Conservation (phyloP, 257 asterid species). For the Linderniella brevidens region DNA sequence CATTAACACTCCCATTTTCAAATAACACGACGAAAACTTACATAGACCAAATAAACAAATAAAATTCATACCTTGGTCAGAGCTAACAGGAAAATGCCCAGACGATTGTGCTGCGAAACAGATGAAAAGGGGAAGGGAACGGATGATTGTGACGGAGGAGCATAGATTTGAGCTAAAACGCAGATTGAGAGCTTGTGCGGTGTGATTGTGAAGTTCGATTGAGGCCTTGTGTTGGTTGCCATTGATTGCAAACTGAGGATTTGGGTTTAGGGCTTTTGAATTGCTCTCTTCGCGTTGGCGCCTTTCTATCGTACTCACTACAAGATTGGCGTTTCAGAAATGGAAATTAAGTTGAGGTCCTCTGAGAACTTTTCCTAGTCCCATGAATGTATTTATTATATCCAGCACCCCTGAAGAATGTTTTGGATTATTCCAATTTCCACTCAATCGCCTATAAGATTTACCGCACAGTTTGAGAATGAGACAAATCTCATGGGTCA, state of each 20-base stretch:
- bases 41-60: conserved; percentile 15
- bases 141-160: conserved; percentile 68
- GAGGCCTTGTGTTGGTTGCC: conserved; percentile 40
- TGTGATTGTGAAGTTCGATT: conserved; percentile 44
- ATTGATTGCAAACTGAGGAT: conserved; percentile 14
- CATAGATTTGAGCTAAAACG: conserved; percentile 55
- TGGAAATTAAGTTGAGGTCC: too few relatives aligned
- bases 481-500: too few relatives aligned
- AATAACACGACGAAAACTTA: neutral
- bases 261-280: conserved; percentile 25
- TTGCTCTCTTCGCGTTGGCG: neutral
- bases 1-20: neutral
- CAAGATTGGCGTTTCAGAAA: too few relatives aligned
- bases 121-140: conserved; percentile 81
- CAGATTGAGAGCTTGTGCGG: conserved; percentile 87
- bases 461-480: too few relatives aligned
- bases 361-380: too few relatives aligned
- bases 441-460: too few relatives aligned
- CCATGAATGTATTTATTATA: too few relatives aligned
- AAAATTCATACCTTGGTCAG: conserved; percentile 31
- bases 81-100: conserved; percentile 52
- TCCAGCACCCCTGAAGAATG: too few relatives aligned
- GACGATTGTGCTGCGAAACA: conserved; percentile 68
- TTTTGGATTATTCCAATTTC: too few relatives aligned
- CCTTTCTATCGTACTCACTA: too few relatives aligned